Percentiles rank a stretch among this genome's conserved stretches.
Evolutionary conservation across 1,284 basidiomycete species (phyloP).

Genomic region (Cutaneotrichosporon sp.): DNA sequence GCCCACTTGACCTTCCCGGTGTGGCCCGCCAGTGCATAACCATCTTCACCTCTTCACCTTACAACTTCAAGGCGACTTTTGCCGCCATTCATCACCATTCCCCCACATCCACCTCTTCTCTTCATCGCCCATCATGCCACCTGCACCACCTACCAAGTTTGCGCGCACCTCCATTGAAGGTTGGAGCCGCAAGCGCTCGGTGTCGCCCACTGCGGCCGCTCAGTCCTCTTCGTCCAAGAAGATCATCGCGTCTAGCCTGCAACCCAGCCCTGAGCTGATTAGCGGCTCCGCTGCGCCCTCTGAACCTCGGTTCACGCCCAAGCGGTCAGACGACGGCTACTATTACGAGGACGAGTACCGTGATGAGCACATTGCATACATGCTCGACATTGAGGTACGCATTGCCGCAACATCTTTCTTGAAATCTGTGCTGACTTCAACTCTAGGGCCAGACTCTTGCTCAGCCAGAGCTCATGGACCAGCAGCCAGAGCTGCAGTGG

Average conservation of each 20-base stretch:
- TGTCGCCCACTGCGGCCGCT: slow-evolving; percentile 26
- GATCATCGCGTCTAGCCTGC: slow-evolving; percentile 3
- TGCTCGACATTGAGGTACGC: slow-evolving; percentile 96
- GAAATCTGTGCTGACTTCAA: slow-evolving; percentile 4
- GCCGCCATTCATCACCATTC: background rate
- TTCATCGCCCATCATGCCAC: slow-evolving; percentile 29
- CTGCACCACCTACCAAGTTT: slow-evolving; percentile 36
- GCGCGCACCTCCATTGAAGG: slow-evolving; percentile 40
- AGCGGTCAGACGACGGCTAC: slow-evolving; percentile 43
- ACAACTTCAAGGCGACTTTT: background rate
- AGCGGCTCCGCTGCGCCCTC: background rate
- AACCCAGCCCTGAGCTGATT: background rate
- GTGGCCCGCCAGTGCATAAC: background rate
- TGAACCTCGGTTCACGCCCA: slow-evolving; percentile 6
- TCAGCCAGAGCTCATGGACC: slow-evolving; percentile 90
- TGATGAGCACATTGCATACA: slow-evolving; percentile 85
- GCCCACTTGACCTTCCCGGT: background rate
- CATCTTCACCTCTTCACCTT: slow-evolving; percentile 2
- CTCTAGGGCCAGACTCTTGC: slow-evolving; percentile 74
- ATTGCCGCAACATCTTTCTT: background rate
- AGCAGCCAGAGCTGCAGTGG: slow-evolving; percentile 95
- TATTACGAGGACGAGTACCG: slow-evolving; percentile 85
- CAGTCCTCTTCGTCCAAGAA: slow-evolving; percentile 20
- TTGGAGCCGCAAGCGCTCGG: slow-evolving; percentile 40
- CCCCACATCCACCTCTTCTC: background rate